A percentile compares a stretch with the other conserved stretches of the same genome.
These are phyloP conservation scores for Erysimum cheiranthoides DNA, from an alignment of 345 rosid genomes.

Conservation along the genomic window DNA sequence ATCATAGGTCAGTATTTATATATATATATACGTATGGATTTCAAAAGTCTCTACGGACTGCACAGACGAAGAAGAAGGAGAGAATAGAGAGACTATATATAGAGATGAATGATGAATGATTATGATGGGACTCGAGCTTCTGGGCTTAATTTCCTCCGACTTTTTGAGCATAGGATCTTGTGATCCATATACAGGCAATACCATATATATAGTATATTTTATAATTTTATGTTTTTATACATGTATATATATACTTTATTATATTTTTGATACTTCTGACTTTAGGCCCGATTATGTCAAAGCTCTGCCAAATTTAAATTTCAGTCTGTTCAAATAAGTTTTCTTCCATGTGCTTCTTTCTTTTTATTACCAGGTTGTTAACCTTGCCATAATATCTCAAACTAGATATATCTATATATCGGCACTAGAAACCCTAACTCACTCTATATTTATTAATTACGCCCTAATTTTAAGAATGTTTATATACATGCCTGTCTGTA, in stretches of 20 bases:
- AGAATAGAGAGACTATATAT: conserved; percentile 21
- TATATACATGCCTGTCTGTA: conserved; percentile 11
- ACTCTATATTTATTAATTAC: neutral
- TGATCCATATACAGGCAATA: neutral
- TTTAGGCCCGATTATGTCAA: conserved; percentile 22
- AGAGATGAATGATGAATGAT: conserved; percentile 22
- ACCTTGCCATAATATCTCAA: neutral
- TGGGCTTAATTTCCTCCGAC: neutral
- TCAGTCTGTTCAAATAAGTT: conserved; percentile 27
- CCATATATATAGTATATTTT: neutral
- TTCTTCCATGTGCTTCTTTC: conserved; percentile 18
- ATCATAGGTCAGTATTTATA: conserved; percentile 18
- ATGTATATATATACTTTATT: neutral
- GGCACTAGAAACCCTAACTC: conserved; percentile 36
- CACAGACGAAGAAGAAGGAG: conserved; percentile 18
- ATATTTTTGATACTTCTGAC: conserved; percentile 23
- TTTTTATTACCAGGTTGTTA: conserved; percentile 3
- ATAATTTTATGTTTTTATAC: neutral
- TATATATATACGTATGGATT: conserved; percentile 14
- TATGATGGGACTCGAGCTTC: conserved; percentile 33
- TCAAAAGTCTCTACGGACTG: conserved; percentile 22
- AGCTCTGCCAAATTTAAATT: conserved; percentile 16
- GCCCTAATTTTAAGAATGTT: conserved; percentile 17
- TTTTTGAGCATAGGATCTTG: conserved; percentile 31
- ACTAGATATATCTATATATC: conserved; percentile 1